These are phyloP conservation scores for Penicillium sp. DNA, from an alignment of 2,329 filamentous ascomycete genomes.

Conservation along the genomic window DNA sequence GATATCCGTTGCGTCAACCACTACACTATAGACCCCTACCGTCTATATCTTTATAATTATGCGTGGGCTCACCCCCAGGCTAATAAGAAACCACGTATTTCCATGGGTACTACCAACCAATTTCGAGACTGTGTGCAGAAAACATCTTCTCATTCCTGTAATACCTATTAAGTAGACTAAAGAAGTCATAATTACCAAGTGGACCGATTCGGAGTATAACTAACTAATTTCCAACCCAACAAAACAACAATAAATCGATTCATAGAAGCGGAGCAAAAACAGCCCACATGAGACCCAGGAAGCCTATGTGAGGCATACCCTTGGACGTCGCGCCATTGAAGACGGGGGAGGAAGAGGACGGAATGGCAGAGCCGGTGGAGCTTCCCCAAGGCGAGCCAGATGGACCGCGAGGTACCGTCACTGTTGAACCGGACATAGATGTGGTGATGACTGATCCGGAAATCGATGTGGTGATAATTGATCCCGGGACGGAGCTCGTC, in stretches of 20 bases:
- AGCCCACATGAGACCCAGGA: slow-evolving; percentile 6
- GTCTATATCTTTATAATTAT: too few species aligned
- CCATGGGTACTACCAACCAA: background rate
- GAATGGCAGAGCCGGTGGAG: background rate
- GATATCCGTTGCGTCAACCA: too few species aligned
- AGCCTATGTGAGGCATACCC: background rate
- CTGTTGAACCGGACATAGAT: background rate
- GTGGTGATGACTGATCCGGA: background rate
- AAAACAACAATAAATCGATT: background rate
- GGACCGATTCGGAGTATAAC: too few species aligned
- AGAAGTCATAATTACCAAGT: background rate
- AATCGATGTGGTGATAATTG: background rate
- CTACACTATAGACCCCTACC: too few species aligned
- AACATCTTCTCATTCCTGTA: too few species aligned
- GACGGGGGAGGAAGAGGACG: background rate
- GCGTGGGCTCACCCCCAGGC: too few species aligned
- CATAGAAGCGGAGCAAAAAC: slow-evolving; percentile 5
- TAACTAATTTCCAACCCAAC: background rate
- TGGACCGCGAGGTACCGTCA: background rate
- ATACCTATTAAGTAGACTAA: background rate
- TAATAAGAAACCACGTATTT: too few species aligned
- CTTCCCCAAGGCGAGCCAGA: background rate
- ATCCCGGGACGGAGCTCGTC: background rate
- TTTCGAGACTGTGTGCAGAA: background rate
- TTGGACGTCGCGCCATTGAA: background rate